Base-by-base conservation (phyloP, 192 early-diverging fungal genomes). In the Paraglomus brasilianum region DNA sequence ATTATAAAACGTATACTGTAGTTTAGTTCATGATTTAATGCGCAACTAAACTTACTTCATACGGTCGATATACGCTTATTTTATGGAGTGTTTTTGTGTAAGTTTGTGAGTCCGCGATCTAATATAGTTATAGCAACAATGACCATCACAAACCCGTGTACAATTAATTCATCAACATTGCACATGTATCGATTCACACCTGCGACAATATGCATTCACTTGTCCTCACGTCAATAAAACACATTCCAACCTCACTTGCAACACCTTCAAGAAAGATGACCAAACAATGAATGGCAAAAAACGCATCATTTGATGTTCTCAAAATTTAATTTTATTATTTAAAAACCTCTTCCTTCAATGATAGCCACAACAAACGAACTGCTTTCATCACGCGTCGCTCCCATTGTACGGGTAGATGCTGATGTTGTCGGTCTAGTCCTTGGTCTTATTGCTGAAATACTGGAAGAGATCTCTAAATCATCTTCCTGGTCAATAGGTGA, bases 21-120 rank as follows among this genome's bases (percentile, higher is more conserved):
- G 47, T 49, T 21, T 40, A 50, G 15, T 50, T 19, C 19, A 15
- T 50, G 3, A 36, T 64, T n/a, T 58, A 24, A 21, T 38, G 4
- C 38, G 24, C 19, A 5, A 30, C 46, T 36, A 46, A 19, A 17
- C 63, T 52, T 72, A 89, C 87, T 76, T 90, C 84, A 15, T 50
- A 49, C 1, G 90, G 89, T 21, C 85, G 66, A 40, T 83, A 75
- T 2, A 88, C 39, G 69, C 74, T 74, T 17, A 92, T 74, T 53
- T 84, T 85, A 40, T 89, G 82, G 38, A 92, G 48, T 0, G 87
- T 85, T 41, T 82, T 81, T 21, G 75, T 69, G 69, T 88, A 91
- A 5, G 83, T 86, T 55, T 80, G 83, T 1, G 83, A 81, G 64
- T 91, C 89, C 21, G 82, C 79, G 62, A 87, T 80, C 88, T 89